Base-by-base conservation (phyloP, 257 asterid genomes). In the Solanum lycopersicoides region DNA sequence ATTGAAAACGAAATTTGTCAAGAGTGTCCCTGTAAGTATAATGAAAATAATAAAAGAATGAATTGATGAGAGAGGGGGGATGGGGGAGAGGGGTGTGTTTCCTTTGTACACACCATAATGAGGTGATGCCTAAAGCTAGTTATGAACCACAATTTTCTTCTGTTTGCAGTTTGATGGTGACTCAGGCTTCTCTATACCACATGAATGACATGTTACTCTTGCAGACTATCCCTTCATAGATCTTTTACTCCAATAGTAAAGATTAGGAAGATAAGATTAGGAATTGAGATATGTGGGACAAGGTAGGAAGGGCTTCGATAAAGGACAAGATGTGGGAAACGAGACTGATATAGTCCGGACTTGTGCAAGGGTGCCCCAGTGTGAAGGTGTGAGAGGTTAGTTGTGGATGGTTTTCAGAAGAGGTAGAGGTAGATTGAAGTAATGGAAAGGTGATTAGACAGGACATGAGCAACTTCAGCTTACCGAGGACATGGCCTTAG, bases 91-190 rank as follows among this genome's bases (percentile, higher is more conserved):
- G 34, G 16, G 18, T 12, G 18, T 66, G 37, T 66, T 71, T 32
- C 42, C 77, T 32, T 32, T 14, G 6, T 32, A 8, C n/a, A 15
- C 3, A 71, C 87, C 89, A 89, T 42, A 84, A 35, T 53, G 69
- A 30, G 34, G 23, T 20, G 7, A 50, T 60, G 59, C 32, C 89
- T 84, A 34, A 56, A 84, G 88, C 77, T 86, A 86, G 75, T 86
- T 84, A 91, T 82, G 73, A 77, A 85, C 87, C 88, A 88, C 88
- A 68, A 18, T 79, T 88, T 69, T 85, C 90, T 34, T 72, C 68
- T 45, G 82, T 89, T 77, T 35, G 6, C n/a, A 10, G 74, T 60
- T 39, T 71, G 97, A 94, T 86, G 85, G 91, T 88, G 96, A 92
- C 95, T 59, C 50, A 65, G 74, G 94, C 76, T 76, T 91, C 92